Evolutionary conservation across 1,284 basidiomycete species (phyloP), one percentile per base, ranked within the genome.

Genomic region (Sporisorium exsertum): DNA sequence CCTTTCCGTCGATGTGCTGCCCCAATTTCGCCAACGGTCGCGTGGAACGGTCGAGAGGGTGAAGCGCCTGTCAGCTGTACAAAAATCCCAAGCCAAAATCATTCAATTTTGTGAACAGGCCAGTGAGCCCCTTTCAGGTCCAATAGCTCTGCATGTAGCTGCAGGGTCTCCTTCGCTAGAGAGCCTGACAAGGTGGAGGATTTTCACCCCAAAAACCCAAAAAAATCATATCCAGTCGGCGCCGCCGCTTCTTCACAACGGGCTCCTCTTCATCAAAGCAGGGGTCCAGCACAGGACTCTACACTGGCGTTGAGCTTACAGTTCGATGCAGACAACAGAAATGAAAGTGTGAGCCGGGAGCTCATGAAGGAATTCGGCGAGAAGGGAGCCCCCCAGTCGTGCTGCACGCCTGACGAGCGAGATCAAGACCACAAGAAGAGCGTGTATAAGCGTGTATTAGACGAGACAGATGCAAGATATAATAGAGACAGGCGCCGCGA

Each of bases 131-230:
- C 49, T 50, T 49, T 49, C 18, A 4, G 27, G 47, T n/a, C 27
- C 18, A 47, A 47, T 18, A 4, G 5, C 13, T 43, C 53, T 55
- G 53, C 53, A 55, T 12, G 63, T 24, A 33, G 56, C 46, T 64
- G 63, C 63, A 64, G 63, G 63, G 63, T 64, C 63, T 40, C 27
- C 7, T 18, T 27, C n/a, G 18, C 27, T 50, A 20, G 49, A 32
- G 27, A 27, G 27, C 47, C 8, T 10, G 18, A n/a, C 26, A 50
- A 13, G 20, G 49, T 20, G 37, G 49, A 50, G 49, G 29, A 20
- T 29, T 29, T 29, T n/a, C 37, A 40, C 37, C 18, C 4, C 16
- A 5, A 35, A 7, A 16, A 27, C 15, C 5, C n/a, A 47, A 29
- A 49, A 29, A 49, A n/a, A 3, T 27, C 32, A 29, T 40, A 18